These are phyloP conservation scores for Solanum bulbocastanum DNA, from an alignment of 257 asterid species.

Conservation along the genomic window DNA sequence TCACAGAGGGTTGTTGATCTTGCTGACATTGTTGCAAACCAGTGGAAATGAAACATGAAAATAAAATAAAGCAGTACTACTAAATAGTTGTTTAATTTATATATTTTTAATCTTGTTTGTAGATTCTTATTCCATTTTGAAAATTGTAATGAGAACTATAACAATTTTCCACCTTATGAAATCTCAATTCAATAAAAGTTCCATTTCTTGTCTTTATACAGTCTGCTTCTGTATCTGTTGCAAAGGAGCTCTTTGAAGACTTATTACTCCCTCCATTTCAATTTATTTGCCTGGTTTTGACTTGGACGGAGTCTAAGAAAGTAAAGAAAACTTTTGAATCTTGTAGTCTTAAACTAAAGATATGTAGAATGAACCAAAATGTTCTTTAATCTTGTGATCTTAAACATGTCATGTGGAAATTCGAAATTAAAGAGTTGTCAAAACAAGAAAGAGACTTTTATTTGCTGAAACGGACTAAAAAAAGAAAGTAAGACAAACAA, in stretches of 20 bases:
- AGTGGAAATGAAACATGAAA: slow-evolving; percentile 52
- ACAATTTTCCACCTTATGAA: slow-evolving; percentile 21
- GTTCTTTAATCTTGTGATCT: neutral
- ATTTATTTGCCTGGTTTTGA: neutral
- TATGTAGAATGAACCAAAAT: neutral
- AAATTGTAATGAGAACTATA: slow-evolving; percentile 21
- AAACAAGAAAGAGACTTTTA: neutral
- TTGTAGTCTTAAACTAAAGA: neutral
- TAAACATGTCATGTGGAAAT: neutral
- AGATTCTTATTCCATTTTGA: slow-evolving; percentile 26
- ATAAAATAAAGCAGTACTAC: neutral
- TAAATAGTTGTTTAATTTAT: neutral
- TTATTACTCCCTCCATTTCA: neutral
- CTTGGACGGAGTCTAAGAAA: neutral
- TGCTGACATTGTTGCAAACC: slow-evolving; percentile 89
- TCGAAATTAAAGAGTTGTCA: neutral
- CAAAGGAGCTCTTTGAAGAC: neutral
- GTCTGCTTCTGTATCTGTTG: neutral
- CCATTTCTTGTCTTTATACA: neutral
- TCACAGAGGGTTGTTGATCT: slow-evolving; percentile 99
- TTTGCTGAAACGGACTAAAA: neutral
- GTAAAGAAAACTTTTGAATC: neutral
- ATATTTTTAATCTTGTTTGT: slow-evolving; percentile 11
- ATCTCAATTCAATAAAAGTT: neutral
- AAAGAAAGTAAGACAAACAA: neutral